These are phyloP conservation scores for Peronospora belbahrii DNA, from an alignment of 352 stramenopile genomes.

Conservation along the genomic window DNA sequence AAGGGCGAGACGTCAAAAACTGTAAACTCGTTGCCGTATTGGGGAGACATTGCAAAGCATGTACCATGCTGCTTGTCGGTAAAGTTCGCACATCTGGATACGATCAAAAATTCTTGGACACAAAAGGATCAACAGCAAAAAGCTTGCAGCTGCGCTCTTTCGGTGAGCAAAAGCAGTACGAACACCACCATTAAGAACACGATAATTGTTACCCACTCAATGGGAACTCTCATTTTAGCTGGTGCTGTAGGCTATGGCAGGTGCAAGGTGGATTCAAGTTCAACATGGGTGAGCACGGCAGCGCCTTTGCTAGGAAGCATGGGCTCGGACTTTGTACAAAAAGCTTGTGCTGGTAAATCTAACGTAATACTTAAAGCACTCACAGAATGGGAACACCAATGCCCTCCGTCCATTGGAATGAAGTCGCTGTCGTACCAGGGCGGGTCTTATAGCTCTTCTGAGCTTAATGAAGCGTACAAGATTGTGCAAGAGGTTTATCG, in stretches of 20 bases:
- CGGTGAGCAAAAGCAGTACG: slow-evolving; percentile 15
- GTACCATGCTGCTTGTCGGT: slow-evolving; percentile 39
- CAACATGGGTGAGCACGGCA: slow-evolving; percentile 33
- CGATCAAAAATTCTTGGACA: slow-evolving; percentile 22
- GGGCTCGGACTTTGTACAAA: slow-evolving; percentile 33
- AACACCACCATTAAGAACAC: slow-evolving; percentile 26
- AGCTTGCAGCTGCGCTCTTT: slow-evolving; percentile 21
- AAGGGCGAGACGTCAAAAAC: too few species aligned
- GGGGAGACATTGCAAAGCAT: slow-evolving; percentile 30
- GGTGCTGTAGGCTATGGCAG: slow-evolving; percentile 31
- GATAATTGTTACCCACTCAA: slow-evolving; percentile 43
- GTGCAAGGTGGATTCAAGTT: slow-evolving; percentile 31
- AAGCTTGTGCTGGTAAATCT: slow-evolving; percentile 25
- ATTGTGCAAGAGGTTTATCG: slow-evolving; percentile 24
- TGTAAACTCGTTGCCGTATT: slow-evolving; percentile 17
- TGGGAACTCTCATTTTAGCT: slow-evolving; percentile 34
- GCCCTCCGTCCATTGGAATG: slow-evolving; percentile 16
- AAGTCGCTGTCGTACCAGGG: slow-evolving; percentile 34
- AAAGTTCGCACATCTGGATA: slow-evolving; percentile 40
- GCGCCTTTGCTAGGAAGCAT: slow-evolving; percentile 40
- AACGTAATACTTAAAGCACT: slow-evolving; percentile 17
- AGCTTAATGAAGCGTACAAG: slow-evolving; percentile 20
- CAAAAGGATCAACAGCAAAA: slow-evolving; percentile 31
- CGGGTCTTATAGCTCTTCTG: slow-evolving; percentile 7
- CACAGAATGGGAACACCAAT: slow-evolving; percentile 25